Conservation (phyloP, 768 basidiomycete genomes). For the Pisolithus marmoratus region DNA sequence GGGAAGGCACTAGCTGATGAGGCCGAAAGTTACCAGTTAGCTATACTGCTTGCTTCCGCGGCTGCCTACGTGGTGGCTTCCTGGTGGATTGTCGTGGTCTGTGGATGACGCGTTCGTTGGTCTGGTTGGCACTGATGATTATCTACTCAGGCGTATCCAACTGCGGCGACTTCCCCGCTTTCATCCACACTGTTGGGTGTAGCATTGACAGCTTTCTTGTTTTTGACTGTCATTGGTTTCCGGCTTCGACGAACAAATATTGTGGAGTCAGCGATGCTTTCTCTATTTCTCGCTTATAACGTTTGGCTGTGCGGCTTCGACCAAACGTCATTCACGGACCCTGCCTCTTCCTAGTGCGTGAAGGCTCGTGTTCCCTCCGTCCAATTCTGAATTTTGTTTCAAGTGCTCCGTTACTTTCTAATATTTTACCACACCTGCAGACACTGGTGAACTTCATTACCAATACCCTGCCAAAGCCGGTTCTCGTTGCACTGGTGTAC, state of each 20-base stretch:
- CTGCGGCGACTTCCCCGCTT: slow-evolving; percentile 76
- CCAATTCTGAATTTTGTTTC: slow-evolving; percentile 6
- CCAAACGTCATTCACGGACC: slow-evolving; percentile 64
- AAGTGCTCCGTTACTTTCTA: slow-evolving; percentile 71
- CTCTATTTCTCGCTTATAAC: slow-evolving; percentile 85
- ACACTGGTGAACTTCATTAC: slow-evolving; percentile 75
- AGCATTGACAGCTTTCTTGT: slow-evolving; percentile 82
- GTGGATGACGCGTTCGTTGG: slow-evolving; percentile 25
- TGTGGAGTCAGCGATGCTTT: slow-evolving; percentile 84
- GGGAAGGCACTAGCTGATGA: slow-evolving; percentile 68
- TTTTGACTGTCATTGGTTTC: slow-evolving; percentile 90
- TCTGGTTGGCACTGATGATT: slow-evolving; percentile 7
- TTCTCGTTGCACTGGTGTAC: slow-evolving; percentile 73
- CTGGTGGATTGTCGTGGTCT: slow-evolving; percentile 80
- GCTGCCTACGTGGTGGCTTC: slow-evolving; percentile 76
- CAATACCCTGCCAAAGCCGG: slow-evolving; percentile 81
- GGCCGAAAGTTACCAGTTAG: slow-evolving; percentile 74
- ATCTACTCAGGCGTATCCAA: slow-evolving; percentile 62
- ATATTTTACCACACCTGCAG: slow-evolving; percentile 77
- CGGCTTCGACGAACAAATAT: slow-evolving; percentile 84
- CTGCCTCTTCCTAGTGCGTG: slow-evolving; percentile 72
- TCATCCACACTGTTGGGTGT: slow-evolving; percentile 87
- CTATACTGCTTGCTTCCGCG: slow-evolving; percentile 68
- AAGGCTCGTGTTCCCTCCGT: background rate
- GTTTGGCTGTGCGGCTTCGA: slow-evolving; percentile 87